These are phyloP conservation scores for Cynara cardunculus DNA, from an alignment of 129 eudicot genomes.

Conservation along the genomic window DNA sequence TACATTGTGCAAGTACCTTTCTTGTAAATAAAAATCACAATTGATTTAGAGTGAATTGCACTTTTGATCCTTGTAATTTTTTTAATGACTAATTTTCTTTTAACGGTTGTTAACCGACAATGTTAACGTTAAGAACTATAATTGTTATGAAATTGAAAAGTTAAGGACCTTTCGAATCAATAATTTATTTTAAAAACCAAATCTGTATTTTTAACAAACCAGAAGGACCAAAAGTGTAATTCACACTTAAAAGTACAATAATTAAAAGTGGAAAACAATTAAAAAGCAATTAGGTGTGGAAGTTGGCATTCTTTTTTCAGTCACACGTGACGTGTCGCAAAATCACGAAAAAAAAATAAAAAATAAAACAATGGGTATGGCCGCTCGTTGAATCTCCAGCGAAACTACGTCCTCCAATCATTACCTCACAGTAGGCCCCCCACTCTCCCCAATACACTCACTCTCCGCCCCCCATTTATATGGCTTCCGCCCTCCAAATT, in stretches of 20 bases:
- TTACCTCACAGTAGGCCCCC: constrained; percentile 11
- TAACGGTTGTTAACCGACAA: too few species aligned
- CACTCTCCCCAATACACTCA: not conserved
- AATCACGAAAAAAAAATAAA: not conserved
- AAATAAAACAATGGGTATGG: constrained; percentile 18
- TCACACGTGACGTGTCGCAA: constrained; percentile 11
- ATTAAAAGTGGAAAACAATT: not conserved
- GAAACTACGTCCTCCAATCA: constrained; percentile 34
- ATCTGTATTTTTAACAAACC: too few species aligned
- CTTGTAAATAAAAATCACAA: too few species aligned
- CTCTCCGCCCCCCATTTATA: constrained; percentile 17
- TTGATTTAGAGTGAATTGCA: too few species aligned
- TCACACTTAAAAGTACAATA: not conserved
- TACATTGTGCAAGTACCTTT: too few species aligned
- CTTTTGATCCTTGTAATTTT: too few species aligned
- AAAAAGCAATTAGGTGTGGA: constrained; percentile 11
- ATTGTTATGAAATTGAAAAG: too few species aligned
- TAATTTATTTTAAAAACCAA: too few species aligned
- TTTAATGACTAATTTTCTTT: too few species aligned
- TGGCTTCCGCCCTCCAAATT: not conserved
- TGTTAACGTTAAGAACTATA: too few species aligned
- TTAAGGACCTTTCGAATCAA: too few species aligned
- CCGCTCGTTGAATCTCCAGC: constrained; percentile 18
- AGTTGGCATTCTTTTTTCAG: constrained; percentile 1
- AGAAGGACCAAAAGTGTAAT: not conserved